Conservation (phyloP, 2,329 filamentous ascomycete genomes). For the Botrytis byssoidea region DNA sequence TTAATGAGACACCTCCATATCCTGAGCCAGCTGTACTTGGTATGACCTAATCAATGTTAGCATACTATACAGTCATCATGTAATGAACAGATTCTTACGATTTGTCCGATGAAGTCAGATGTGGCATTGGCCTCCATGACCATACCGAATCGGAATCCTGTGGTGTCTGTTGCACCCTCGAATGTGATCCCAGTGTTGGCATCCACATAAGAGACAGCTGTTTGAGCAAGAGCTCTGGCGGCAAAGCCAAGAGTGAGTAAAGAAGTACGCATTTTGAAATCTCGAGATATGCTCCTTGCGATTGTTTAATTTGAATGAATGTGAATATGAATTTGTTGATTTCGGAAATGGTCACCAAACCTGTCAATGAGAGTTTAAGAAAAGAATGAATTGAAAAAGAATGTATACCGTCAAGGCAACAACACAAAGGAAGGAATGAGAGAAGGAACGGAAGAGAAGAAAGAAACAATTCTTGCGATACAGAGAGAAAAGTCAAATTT, state of each 20-base stretch:
- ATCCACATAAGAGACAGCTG: conserved; percentile 41
- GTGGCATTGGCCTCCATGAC: conserved; percentile 49
- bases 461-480: conserved; percentile 7
- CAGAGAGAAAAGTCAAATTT: background rate
- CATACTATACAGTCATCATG: background rate
- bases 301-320: conserved; percentile 1
- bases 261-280: conserved; percentile 16
- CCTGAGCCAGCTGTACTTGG: conserved; percentile 36
- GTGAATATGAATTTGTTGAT: background rate
- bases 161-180: conserved; percentile 40
- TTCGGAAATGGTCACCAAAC: conserved; percentile 14
- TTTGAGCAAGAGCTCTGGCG: conserved; percentile 25
- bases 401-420: conserved; percentile 19
- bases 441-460: conserved; percentile 11
- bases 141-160: conserved; percentile 49
- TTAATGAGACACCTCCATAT: conserved; percentile 50
- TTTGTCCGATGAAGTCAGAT: conserved; percentile 55
- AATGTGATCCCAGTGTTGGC: conserved; percentile 48
- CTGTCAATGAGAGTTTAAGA: conserved; percentile 14
- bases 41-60: conserved; percentile 8
- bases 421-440: background rate
- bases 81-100: conserved; percentile 43
- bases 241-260: conserved; percentile 12
- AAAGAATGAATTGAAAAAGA: conserved; percentile 21
- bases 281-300: background rate